phyloP scores from a whole-genome alignment of 2,329 filamentous ascomycete genomes.

The Aureobasidium lini region DNA sequence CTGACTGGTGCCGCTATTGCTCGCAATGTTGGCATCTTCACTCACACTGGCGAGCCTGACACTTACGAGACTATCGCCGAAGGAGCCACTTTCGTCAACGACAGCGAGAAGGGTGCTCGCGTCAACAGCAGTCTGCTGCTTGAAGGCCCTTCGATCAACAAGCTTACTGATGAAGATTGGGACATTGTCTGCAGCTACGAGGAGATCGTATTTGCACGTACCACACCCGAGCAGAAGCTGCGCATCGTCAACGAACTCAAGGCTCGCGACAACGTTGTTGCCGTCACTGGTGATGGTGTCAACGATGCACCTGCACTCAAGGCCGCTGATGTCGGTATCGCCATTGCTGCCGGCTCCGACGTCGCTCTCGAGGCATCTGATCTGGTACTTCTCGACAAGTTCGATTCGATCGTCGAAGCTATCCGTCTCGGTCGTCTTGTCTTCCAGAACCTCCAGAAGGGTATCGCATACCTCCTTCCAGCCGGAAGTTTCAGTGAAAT shows the following conservation, averaged over 20 bases:
- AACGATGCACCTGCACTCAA: slow-evolving; percentile 40
- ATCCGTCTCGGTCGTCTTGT: slow-evolving; percentile 64
- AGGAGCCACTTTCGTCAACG: slow-evolving; percentile 6
- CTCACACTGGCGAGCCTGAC: slow-evolving; percentile 26
- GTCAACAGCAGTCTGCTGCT: slow-evolving; percentile 16
- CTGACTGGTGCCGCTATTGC: slow-evolving; percentile 35
- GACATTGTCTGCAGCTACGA: slow-evolving; percentile 42
- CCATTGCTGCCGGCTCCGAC: slow-evolving; percentile 24
- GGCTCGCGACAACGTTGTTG: slow-evolving; percentile 32
- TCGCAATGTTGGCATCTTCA: slow-evolving; percentile 33
- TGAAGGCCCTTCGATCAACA: slow-evolving; percentile 19
- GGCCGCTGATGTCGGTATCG: slow-evolving; percentile 39
- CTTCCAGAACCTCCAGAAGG: slow-evolving; percentile 20
- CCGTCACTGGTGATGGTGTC: slow-evolving; percentile 36
- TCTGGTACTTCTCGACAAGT: slow-evolving; percentile 78
- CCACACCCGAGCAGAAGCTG: slow-evolving; percentile 37
- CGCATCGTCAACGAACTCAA: slow-evolving; percentile 37
- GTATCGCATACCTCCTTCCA: slow-evolving; percentile 40
- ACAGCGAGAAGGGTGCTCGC: neutral
- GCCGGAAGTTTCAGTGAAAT: slow-evolving; percentile 51
- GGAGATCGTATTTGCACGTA: slow-evolving; percentile 43
- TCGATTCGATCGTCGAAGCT: slow-evolving; percentile 72
- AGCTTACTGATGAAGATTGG: slow-evolving; percentile 33
- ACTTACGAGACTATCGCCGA: slow-evolving; percentile 18
- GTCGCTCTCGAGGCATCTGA: slow-evolving; percentile 52